Evolutionary conservation across 75 land plant species (phyloP), one percentile per base, ranked within the genome.

Genomic region (Cryptomeria japonica): DNA sequence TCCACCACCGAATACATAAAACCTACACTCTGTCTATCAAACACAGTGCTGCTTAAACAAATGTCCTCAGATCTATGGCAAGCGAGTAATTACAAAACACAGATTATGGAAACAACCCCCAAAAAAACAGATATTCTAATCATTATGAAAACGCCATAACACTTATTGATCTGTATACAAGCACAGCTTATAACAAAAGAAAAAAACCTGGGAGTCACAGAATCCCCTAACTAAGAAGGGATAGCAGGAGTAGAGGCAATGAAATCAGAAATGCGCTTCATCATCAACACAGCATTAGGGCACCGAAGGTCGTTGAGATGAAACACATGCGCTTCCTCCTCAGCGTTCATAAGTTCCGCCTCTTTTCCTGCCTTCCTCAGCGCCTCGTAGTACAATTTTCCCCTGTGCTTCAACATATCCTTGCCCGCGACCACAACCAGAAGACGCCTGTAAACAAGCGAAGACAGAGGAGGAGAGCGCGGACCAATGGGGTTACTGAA

Each of bases 391-490:
- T 93, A 95, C 77, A 55, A 80, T 1, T 93, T 86, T 49, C 94
- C 92, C 82, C 96, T 89, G 44, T 95, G 93, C 88, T 90, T 93
- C 88, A 95, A 36, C 42, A 93, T 64, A 88, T 96, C 97, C 46
- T 76, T 41, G n/a, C 89, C 94, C 13, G 95, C 96, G 16, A 93
- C 93, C 53, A 77, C 88, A 53, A 93, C 96, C 36, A 89, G 85
- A 39, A 89, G 83, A 0, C 90, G 88, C 1, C 95, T 95, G 49
- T 93, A 91, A 14, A 25, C 31, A 2, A 86, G 39, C 86, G 93
- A 90, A 28, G 88, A 90, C 15, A 42, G 82, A 1, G 46, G 68
- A 0, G 85, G 34, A 8, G 84, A 16, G 5, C 44, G 58, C 6
- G 42, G 85, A 39, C 13, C 88, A 58, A 90, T 90, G 37, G 88